Percentiles rank a stretch among this genome's conserved stretches.
These are phyloP conservation scores for Anethum foeniculum DNA, from an alignment of 140 eudicot species.

Conservation along the genomic window DNA sequence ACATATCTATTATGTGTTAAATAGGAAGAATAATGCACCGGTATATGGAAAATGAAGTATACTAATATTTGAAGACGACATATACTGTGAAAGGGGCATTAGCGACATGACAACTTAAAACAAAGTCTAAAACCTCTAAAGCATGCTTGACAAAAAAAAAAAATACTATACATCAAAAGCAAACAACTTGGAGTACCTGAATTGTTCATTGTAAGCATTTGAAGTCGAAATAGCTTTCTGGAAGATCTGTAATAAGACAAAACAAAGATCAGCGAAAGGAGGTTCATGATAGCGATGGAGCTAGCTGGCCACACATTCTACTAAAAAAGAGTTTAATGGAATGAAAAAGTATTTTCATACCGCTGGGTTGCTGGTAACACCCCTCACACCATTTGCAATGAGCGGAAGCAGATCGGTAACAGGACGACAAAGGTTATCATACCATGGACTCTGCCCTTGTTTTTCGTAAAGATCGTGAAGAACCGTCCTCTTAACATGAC, in stretches of 20 bases:
- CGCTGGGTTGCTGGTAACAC: constrained; percentile 99
- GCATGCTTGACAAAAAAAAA: no score
- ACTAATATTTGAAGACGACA: background rate
- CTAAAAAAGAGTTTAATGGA: background rate
- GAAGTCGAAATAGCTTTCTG: constrained; percentile 99
- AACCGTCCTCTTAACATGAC: constrained; percentile 59
- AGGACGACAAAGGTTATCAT: constrained; percentile 96
- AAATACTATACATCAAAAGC: no score
- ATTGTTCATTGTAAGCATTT: constrained; percentile 88
- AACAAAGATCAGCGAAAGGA: background rate
- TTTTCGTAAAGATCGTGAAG: constrained; percentile 94
- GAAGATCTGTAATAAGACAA: constrained; percentile 58
- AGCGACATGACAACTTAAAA: no score
- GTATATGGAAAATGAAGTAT: background rate
- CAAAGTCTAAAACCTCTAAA: background rate
- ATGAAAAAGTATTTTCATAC: constrained; percentile 21
- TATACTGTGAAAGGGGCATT: background rate
- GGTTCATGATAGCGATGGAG: background rate
- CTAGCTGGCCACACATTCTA: background rate
- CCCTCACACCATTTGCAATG: constrained; percentile 92
- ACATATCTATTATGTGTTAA: background rate
- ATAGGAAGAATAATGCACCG: background rate
- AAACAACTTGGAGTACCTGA: constrained; percentile 36
- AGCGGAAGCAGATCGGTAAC: constrained; percentile 93
- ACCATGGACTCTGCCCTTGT: constrained; percentile 99